These are phyloP conservation scores for Acanthamoeba castellanii DNA, from an alignment of 208 protist species.

Conservation along the genomic window DNA sequence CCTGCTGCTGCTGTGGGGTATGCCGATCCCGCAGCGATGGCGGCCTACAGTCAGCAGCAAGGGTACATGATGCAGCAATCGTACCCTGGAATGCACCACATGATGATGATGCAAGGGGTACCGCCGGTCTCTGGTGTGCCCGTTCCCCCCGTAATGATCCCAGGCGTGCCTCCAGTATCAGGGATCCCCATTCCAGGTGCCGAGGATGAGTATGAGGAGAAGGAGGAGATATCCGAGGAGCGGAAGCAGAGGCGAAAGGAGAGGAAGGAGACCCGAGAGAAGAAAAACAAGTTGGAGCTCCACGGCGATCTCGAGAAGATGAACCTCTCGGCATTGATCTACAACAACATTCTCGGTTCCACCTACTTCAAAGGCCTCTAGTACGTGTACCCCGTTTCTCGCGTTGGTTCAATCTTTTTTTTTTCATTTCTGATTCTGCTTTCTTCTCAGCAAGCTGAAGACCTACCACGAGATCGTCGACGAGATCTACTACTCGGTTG, in stretches of 20 bases:
- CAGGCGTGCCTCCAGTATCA: slow-evolving; percentile 65
- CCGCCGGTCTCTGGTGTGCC: slow-evolving; percentile 48
- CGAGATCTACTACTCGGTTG: slow-evolving; percentile 81
- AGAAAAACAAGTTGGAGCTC: slow-evolving; percentile 75
- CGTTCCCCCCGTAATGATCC: slow-evolving; percentile 41
- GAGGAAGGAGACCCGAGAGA: slow-evolving; percentile 6
- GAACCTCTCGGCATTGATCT: slow-evolving; percentile 78
- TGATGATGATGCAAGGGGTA: slow-evolving; percentile 31
- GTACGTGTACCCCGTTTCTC: slow-evolving; percentile 72
- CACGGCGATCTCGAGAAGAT: slow-evolving; percentile 79
- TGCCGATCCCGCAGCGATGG: slow-evolving; percentile 7
- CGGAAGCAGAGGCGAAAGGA: slow-evolving; percentile 35
- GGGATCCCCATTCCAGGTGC: slow-evolving; percentile 24
- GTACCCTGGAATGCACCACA: slow-evolving; percentile 36
- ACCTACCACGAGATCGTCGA: slow-evolving; percentile 80
- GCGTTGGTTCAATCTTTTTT: background rate
- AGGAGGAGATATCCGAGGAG: slow-evolving; percentile 42
- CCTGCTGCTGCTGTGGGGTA: background rate
- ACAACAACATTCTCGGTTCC: slow-evolving; percentile 79
- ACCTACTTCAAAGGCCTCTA: slow-evolving; percentile 82
- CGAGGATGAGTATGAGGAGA: background rate
- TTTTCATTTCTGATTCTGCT: background rate
- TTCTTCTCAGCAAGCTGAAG: slow-evolving; percentile 20
- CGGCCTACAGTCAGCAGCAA: background rate
- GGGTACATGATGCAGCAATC: slow-evolving; percentile 5